Percentiles rank a stretch among this genome's conserved stretches.
Evolutionary conservation across 768 basidiomycete genomes (phyloP).

Genomic region (Leccinum sublutescens): DNA sequence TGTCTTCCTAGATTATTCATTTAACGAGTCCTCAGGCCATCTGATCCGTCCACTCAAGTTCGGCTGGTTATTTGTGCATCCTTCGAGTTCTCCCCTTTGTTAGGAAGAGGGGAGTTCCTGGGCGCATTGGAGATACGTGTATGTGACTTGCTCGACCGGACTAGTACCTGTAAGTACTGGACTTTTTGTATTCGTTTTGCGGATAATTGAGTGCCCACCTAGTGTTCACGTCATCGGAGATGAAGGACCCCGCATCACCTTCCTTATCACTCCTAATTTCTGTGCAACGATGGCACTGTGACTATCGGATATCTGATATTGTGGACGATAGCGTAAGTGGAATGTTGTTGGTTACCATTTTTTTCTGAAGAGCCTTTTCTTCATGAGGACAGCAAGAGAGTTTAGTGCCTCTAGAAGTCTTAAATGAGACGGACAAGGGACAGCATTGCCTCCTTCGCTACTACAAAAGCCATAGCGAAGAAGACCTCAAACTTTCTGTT

Average conservation of each 20-base stretch:
- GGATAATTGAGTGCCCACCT: too few relatives aligned
- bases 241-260: not conserved
- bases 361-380: not conserved
- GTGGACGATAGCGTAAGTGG: not conserved
- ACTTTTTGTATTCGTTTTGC: not conserved
- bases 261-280: slow-evolving; percentile 1
- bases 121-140: not conserved
- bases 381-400: not conserved
- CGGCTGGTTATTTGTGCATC: not conserved
- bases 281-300: not conserved
- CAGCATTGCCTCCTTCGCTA: slow-evolving; percentile 2
- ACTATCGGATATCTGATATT: not conserved
- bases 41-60: not conserved
- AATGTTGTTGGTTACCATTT: not conserved
- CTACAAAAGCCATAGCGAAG: not conserved
- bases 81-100: not conserved
- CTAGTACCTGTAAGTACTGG: not conserved
- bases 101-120: not conserved
- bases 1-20: not conserved
- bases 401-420: not conserved
- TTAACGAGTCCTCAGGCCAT: not conserved
- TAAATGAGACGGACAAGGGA: slow-evolving; percentile 2
- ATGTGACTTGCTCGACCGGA: not conserved
- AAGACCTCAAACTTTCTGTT: slow-evolving; percentile 1
- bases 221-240: not conserved